Base-by-base conservation (phyloP, 805 yeast species). In the Candida sakaeoensis region DNA sequence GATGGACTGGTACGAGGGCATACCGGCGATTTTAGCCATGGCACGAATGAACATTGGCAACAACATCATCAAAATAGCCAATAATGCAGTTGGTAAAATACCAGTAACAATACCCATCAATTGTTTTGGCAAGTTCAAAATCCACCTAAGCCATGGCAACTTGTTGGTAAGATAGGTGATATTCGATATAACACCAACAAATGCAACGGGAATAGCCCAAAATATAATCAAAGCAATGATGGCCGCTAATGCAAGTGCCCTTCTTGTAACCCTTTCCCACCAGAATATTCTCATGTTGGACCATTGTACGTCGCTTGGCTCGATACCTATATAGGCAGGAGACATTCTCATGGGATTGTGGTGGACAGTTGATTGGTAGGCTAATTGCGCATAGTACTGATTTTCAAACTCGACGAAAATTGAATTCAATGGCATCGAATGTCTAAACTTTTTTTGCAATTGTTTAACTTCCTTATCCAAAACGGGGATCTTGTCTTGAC, bases 191-290 rank as follows among this genome's bases (percentile, higher is more conserved):
- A 80, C 75, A 77, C 98, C 98, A 37, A 91, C 96, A 53, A 88
- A 89, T n/a, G 97, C 95, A 28, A 91, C 97, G 8, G 99, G 99
- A 52, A 91, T 80, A 31, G 95, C 82, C 98, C 98, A 91, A 65
- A 89, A 88, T 35, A 91, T 77, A 38, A 82, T 68, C 32, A 82
- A 51, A 1, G 80, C 85, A 16, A 63, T 51, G 40, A 83, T 74
- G 2, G 77, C 79, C 12, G 76, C 67, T 25, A 63, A 41, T 0
- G 90, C 79, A 39, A 70, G 69, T 19, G 71, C 57, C 24, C 63
- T 57, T 64, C 91, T 72, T 9, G 68, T 63, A 14, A 82, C 56
- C 51, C 80, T 64, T 60, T 85, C 95, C 84, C 87, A 82, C 90
- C 93, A 85, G 51, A 78, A 78, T 60, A 85, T 58, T 55, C 93